These are phyloP conservation scores for Meyerozyma sp. DNA, from an alignment of 1,139 yeast species.

Conservation along the genomic window DNA sequence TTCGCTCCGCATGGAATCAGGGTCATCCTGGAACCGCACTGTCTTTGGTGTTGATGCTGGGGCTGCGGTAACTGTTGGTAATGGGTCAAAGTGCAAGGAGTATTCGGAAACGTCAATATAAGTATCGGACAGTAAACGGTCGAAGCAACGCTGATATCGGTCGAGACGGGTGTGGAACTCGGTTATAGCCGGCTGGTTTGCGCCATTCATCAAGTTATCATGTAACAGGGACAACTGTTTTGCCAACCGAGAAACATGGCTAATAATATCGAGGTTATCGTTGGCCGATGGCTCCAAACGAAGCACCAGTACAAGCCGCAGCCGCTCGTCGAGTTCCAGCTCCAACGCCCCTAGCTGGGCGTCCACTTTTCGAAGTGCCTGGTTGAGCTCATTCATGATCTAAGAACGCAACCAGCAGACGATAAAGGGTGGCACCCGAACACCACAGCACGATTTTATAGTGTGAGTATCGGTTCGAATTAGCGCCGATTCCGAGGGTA, in stretches of 20 bases:
- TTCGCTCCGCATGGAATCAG: conserved; percentile 16
- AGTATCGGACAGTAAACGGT: conserved; percentile 20
- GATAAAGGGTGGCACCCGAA: neutral
- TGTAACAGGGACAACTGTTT: conserved; percentile 25
- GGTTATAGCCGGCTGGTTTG: conserved; percentile 2
- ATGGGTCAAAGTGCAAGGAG: conserved; percentile 12
- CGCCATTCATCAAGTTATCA: conserved; percentile 23
- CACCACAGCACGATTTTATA: neutral
- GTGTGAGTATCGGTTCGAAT: too few species aligned
- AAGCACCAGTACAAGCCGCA: conserved; percentile 35
- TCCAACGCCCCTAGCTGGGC: conserved; percentile 14
- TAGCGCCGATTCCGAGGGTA: conserved; percentile 1
- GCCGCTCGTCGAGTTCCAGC: conserved; percentile 43
- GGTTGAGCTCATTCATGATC: neutral
- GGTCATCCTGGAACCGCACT: conserved; percentile 49
- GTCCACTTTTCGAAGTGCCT: conserved; percentile 7
- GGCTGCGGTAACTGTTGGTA: neutral
- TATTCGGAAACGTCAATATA: conserved; percentile 35
- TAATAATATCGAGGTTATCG: conserved; percentile 50
- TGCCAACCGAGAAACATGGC: conserved; percentile 32
- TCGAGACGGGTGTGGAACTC: conserved; percentile 14
- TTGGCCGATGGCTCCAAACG: conserved; percentile 46
- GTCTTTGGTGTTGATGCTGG: conserved; percentile 27
- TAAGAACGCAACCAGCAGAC: neutral
- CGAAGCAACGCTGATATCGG: conserved; percentile 11